Base-by-base conservation (phyloP, 441 rosid genomes). In the Populus hybrid region DNA sequence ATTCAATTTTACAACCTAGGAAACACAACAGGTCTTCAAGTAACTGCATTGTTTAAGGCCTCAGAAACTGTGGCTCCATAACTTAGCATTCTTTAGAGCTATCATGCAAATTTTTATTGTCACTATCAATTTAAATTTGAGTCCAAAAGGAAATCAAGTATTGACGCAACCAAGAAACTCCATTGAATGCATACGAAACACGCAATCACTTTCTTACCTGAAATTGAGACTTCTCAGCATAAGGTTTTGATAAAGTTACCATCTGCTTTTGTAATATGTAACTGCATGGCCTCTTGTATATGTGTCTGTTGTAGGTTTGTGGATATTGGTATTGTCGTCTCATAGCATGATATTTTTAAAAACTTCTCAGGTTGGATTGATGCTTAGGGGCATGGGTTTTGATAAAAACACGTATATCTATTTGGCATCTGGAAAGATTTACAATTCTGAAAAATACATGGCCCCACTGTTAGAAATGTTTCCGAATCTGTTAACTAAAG, bases 321-420 rank as follows among this genome's bases (percentile, higher is more conserved):
- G 80, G 66, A 65, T 76, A 67, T 24, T 70, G 16, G 5, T 78
- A 30, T 30, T 30, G 32, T 30, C 4, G 32, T 30, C 4, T 30
- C 32, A 30, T 30, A 30, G 32, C 32, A 30, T 30, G 32, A 30
- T 30, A 30, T 30, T 30, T 30, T 30, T 30, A 3, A 30, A 30
- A 30, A 30, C 32, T 30, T 30, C 32, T 30, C 32, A 30, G 32
- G 32, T 30, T 30, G 32, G 99, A 35, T 81, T 97, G 89, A 97
- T 97, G 99, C 97, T 97, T 71, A 90, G 99, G 84, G 99, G 99
- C 82, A 97, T 97, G 99, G 99, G 99, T 59, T 97, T 97, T 79
- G 93, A 89, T 85, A 93, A 88, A 81, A 88, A 89, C 86, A 97
- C 99, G 6, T 89, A 83, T 72, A 92, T 97, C 42, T 97, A 40